Base-by-base conservation (phyloP, 768 basidiomycete species). In the Boletus tylopilopsis region DNA sequence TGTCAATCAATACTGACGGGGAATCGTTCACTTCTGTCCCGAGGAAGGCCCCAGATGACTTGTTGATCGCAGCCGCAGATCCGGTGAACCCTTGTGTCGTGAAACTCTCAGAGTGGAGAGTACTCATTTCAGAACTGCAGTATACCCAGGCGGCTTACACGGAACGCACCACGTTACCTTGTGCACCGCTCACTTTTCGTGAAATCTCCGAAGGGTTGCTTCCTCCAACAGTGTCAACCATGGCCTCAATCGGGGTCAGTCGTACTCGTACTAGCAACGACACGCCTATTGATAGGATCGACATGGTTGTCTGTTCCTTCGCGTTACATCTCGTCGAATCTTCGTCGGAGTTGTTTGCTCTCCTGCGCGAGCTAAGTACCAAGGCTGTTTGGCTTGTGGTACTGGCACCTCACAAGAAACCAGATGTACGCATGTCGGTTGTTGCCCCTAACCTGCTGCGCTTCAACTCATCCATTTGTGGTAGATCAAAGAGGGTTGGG, bases 391-490 rank as follows among this genome's bases (percentile, higher is more conserved):
- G 85, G 84, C 71, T 90, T 9, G 74, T 86, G 29, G 74, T 89
- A 6, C 68, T 87, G 29, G 84, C 84, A 2, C 85, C 86, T 19
- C 86, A 88, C 65, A 90, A 89, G 67, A 85, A 80, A 55, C 87
- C 87, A 18, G 84, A 85, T 67, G 85, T 85, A 54, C 34, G 60
- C 49, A 7, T 16, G 15, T n/a, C n/a, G n/a, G n/a, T n/a, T 10
- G 30, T 49, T n/a, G 44, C 30, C 33, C 12, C 16, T 29, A 3
- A n/a, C n/a, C n/a, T 34, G 29, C 32, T 15, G 8, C 15, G 9
- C n/a, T 10, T 10, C 10, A 34, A 27, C 18, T 45, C 42, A 46
- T 23, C 12, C 25, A 16, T 8, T 27, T 44, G 34, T 39, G 34
- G 9, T 34, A 84, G 83, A 79, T 85, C 55, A 84, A 83, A 68